Evolutionary conservation across 768 basidiomycete genomes (phyloP).

Genomic region (Boletus rubescentipes): DNA sequence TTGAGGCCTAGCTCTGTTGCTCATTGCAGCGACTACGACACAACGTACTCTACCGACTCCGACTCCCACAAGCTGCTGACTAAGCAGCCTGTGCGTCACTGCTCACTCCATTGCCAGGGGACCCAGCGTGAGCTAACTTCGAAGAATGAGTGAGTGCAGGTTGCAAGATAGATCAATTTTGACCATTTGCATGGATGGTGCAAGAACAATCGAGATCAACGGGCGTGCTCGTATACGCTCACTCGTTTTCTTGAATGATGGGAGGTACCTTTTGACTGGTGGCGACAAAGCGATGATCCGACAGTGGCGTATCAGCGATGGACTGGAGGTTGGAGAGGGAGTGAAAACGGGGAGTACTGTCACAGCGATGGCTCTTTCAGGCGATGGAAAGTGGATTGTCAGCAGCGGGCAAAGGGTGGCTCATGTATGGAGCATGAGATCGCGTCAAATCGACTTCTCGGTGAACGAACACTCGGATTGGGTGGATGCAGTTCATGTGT

Average conservation of each 20-base stretch:
- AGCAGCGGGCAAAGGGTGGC: neutral
- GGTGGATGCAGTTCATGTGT: slow-evolving; percentile 1
- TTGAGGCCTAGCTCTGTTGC: no score
- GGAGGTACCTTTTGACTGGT: neutral
- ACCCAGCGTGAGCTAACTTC: no score
- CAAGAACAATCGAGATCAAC: neutral
- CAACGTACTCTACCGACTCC: no score
- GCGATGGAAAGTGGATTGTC: slow-evolving; percentile 1
- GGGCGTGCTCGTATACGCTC: neutral
- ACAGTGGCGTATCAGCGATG: neutral
- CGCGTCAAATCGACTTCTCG: neutral
- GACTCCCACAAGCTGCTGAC: no score
- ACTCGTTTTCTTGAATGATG: neutral
- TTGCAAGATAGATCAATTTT: neutral
- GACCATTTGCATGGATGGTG: neutral
- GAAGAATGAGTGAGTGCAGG: neutral
- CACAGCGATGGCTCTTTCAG: neutral
- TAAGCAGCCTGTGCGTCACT: no score
- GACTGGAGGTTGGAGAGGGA: neutral
- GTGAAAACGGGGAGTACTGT: neutral
- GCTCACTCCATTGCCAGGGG: no score
- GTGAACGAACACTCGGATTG: neutral
- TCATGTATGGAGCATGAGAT: neutral
- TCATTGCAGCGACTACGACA: no score
- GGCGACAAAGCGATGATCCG: neutral